phyloP scores from a whole-genome alignment of 2,329 filamentous ascomycete genomes.

The Cercospora brassicicola region DNA sequence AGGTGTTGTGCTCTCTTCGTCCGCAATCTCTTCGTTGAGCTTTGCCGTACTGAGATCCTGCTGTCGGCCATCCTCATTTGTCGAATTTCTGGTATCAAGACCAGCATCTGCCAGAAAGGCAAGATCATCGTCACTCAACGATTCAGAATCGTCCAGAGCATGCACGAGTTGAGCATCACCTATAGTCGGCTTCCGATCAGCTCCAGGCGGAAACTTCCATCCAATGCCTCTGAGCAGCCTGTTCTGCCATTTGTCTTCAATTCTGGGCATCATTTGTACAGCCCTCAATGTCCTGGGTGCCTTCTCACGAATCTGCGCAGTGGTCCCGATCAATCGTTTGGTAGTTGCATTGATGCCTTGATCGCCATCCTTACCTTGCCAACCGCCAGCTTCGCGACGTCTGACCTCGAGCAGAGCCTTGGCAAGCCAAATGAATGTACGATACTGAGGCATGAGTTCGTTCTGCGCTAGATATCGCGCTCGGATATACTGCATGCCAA shows the following conservation, averaged over 20 bases:
- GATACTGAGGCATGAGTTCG: constrained; percentile 44
- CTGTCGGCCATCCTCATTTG: neutral
- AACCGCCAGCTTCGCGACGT: constrained; percentile 38
- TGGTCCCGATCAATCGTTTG: constrained; percentile 32
- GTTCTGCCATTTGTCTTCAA: constrained; percentile 35
- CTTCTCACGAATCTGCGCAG: constrained; percentile 36
- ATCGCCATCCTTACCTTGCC: constrained; percentile 29
- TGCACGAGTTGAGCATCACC: neutral
- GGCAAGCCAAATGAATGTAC: constrained; percentile 47
- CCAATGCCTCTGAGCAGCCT: constrained; percentile 11
- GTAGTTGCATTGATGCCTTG: neutral
- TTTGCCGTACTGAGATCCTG: neutral
- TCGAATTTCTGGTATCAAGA: neutral
- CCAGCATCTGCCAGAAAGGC: neutral
- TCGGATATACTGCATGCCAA: constrained; percentile 35
- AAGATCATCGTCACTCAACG: neutral
- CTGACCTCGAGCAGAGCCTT: constrained; percentile 41
- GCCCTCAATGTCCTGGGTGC: constrained; percentile 45
- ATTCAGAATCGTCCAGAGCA: neutral
- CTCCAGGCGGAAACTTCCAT: constrained; percentile 5
- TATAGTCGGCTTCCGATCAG: neutral
- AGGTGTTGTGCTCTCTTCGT: neutral
- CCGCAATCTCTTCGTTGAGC: neutral
- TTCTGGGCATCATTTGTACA: constrained; percentile 48
- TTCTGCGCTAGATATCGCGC: constrained; percentile 30